phyloP scores from a whole-genome alignment of 441 rosid genomes.

The Gossypium lobatum region DNA sequence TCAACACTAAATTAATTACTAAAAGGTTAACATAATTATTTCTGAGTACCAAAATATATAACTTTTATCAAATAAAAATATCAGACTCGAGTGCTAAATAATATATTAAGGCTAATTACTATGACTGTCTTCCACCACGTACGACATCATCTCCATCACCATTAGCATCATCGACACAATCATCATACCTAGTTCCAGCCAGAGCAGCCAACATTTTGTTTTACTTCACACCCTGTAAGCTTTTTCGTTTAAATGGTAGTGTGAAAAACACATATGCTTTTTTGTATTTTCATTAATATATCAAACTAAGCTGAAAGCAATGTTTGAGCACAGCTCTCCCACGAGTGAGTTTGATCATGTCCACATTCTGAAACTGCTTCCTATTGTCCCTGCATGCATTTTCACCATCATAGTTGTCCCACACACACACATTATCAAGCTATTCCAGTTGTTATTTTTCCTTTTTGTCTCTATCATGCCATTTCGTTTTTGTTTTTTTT shows the following conservation, averaged over 20 bases:
- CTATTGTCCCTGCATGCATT: not conserved
- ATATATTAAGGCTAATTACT: not conserved
- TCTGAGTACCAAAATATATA: no score
- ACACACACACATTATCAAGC: not conserved
- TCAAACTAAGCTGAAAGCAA: not conserved
- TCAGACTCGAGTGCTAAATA: no score
- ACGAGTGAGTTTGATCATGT: not conserved
- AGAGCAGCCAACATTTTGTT: constrained; percentile 4
- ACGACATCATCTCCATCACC: not conserved
- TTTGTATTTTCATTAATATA: not conserved
- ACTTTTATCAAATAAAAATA: no score
- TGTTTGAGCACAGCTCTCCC: constrained; percentile 3
- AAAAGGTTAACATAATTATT: no score
- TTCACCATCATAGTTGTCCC: constrained; percentile 11
- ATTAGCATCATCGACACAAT: not conserved
- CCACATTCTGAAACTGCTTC: constrained; percentile 7
- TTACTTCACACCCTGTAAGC: not conserved
- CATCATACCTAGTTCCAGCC: constrained; percentile 5
- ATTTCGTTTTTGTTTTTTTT: not conserved
- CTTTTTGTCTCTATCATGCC: constrained; percentile 10
- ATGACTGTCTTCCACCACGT: constrained; percentile 17
- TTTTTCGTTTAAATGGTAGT: not conserved
- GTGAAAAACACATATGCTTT: constrained; percentile 4
- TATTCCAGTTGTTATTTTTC: constrained; percentile 8
- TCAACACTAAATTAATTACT: no score